Conservation (phyloP, 164 flowering plant genomes). For the Buxus sempervirens region DNA sequence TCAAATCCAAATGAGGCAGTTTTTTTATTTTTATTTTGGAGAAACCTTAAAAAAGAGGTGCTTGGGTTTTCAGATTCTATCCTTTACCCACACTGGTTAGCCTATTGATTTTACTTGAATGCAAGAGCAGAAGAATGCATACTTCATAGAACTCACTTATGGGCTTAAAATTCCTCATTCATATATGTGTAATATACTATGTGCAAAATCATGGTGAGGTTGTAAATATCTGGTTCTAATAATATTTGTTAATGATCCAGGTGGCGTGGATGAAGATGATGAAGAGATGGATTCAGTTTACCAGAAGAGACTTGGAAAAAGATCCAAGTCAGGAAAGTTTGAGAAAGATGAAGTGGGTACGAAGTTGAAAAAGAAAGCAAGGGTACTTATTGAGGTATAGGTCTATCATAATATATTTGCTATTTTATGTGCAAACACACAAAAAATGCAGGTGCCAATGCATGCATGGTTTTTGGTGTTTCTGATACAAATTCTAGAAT, state of each 20-base stretch:
- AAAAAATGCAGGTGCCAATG: not conserved
- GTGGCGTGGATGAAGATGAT: conserved; percentile 28
- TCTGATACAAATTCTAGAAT: not conserved
- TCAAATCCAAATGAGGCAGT: too few species aligned
- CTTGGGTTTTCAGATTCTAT: too few species aligned
- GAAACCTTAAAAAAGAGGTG: too few species aligned
- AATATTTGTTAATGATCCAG: conserved; percentile 10
- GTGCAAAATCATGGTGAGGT: too few species aligned
- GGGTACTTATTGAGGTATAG: conserved; percentile 58
- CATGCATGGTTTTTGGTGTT: not conserved
- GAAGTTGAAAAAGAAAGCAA: conserved; percentile 44
- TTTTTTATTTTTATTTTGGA: too few species aligned
- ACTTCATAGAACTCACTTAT: too few species aligned
- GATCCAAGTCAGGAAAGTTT: conserved; percentile 20
- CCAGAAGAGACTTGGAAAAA: conserved; percentile 26
- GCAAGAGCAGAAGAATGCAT: too few species aligned
- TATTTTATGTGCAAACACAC: not conserved
- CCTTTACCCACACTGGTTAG: too few species aligned
- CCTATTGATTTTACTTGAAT: too few species aligned
- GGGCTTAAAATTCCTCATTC: too few species aligned
- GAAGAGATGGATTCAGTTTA: conserved; percentile 24
- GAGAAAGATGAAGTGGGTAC: conserved; percentile 33
- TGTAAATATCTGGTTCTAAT: not conserved
- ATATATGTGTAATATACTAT: too few species aligned
- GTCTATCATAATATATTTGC: not conserved